Base-by-base conservation (phyloP, 164 flowering plant genomes). In the Annona squamosa region DNA sequence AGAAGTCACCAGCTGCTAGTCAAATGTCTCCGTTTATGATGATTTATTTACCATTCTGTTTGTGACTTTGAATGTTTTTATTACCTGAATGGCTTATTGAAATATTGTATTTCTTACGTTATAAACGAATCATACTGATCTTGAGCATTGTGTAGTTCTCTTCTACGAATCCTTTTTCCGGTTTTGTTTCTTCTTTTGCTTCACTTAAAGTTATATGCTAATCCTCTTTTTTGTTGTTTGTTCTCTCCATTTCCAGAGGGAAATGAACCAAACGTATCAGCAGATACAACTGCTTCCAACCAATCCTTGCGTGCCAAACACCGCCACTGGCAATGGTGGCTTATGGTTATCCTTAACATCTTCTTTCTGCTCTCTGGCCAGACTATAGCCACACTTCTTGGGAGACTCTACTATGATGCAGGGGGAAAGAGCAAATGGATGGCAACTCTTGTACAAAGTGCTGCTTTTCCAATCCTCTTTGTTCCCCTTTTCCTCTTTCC, bases 381-480 rank as follows among this genome's bases (percentile, higher is more conserved):
- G 68, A 13, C 80, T 16, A 48, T 66, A 0, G 80, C 75, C 44
- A 75, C 70, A 68, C 79, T 82, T 4, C 70, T 82, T 7, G 81
- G 82, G 5, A 72, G 82, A 41, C 69, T 82, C 59, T 82, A 82
- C 66, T 82, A 57, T 16, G 77, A 77, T 71, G 69, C 75, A 68
- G 82, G 82, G 5, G 84, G 82, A 44, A 82, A 75, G n/a, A 79
- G 82, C 65, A 79, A 73, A 72, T 79, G 84, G 84, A 69, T 82
- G 75, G 77, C 80, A 0, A 82, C 84, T 1, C 69, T 82, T 19
- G 81, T 81, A 66, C 81, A 81, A 69, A 26, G 77, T n/a, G 79
- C 74, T 3, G 83, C 63, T 3, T 81, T 78, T 59, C 81, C 79
- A 10, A 46, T 81, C n/a, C 81, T 78, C 17, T 48, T 75, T 69